Conservation (phyloP, 2,329 filamentous ascomycete species). For the Aspergillus thermomutatus region DNA sequence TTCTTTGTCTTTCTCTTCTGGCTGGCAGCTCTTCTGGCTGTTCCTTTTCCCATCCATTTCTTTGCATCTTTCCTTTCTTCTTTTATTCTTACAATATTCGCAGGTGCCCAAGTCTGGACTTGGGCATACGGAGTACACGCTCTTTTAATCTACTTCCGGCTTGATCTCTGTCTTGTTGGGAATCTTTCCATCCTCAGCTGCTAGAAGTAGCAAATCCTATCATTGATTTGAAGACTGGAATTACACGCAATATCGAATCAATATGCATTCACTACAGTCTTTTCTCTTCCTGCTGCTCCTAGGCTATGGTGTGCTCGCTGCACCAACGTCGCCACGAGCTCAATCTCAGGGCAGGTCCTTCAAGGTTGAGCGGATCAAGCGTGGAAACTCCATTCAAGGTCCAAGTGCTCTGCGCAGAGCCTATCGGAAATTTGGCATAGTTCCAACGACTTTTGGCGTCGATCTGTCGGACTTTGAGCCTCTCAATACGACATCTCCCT, state of each 20-base stretch:
- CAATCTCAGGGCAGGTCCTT: conserved; percentile 48
- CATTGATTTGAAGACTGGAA: neutral
- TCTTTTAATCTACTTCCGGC: conserved; percentile 5
- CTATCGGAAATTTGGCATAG: conserved; percentile 65
- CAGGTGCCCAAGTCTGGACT: conserved; percentile 19
- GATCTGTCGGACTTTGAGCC: conserved; percentile 35
- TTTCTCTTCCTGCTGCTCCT: conserved; percentile 29
- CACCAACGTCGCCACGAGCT: conserved; percentile 24
- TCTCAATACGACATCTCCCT: conserved; percentile 9
- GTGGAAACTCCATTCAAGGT: conserved; percentile 56
- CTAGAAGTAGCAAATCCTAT: neutral
- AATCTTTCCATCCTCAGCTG: neutral
- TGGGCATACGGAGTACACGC: conserved; percentile 13
- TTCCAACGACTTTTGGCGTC: conserved; percentile 40
- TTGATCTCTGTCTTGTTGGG: neutral
- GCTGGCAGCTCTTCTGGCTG: conserved; percentile 4
- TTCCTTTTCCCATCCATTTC: conserved; percentile 10
- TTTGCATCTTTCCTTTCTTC: conserved; percentile 9
- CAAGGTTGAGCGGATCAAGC: conserved; percentile 57
- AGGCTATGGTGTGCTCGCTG: conserved; percentile 30
- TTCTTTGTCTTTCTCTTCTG: conserved; percentile 8
- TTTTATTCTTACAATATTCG: conserved; percentile 11
- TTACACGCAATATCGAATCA: neutral
- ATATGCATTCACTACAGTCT: conserved; percentile 17
- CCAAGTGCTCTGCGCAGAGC: conserved; percentile 61